Conservation (phyloP, 805 yeast genomes). For the Candida orba region DNA sequence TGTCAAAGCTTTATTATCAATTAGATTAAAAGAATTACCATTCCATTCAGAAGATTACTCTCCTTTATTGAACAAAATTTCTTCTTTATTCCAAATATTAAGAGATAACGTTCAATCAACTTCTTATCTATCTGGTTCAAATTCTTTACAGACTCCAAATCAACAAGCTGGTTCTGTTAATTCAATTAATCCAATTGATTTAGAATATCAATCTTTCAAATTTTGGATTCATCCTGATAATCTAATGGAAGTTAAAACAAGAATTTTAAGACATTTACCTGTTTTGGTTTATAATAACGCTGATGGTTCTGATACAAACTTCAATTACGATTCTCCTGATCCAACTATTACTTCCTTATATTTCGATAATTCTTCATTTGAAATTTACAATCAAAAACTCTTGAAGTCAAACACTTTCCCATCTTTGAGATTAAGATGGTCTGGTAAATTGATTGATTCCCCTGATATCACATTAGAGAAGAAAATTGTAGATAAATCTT, state of each 20-base stretch:
- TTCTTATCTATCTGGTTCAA: slow-evolving; percentile 23
- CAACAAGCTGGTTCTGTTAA: slow-evolving; percentile 19
- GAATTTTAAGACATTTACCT: slow-evolving; percentile 87
- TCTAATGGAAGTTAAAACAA: slow-evolving; percentile 95
- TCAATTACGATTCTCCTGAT: slow-evolving; percentile 41
- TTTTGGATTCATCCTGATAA: slow-evolving; percentile 98
- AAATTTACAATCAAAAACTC: slow-evolving; percentile 78
- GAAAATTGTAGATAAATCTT: slow-evolving; percentile 55
- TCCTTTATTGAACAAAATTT: slow-evolving; percentile 77
- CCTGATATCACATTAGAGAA: slow-evolving; percentile 79
- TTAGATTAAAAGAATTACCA: slow-evolving; percentile 79
- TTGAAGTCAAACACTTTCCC: slow-evolving; percentile 62
- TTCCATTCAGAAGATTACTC: slow-evolving; percentile 93
- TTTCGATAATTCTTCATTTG: slow-evolving; percentile 79
- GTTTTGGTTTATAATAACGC: slow-evolving; percentile 62
- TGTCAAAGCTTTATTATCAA: slow-evolving; percentile 85
- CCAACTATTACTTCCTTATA: slow-evolving; percentile 83
- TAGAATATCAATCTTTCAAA: slow-evolving; percentile 57
- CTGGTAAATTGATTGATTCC: slow-evolving; percentile 70
- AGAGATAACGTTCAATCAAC: slow-evolving; percentile 55
- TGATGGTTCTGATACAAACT: slow-evolving; percentile 29
- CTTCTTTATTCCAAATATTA: slow-evolving; percentile 72
- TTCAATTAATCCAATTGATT: slow-evolving; percentile 14
- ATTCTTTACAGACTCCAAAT: slow-evolving; percentile 19
- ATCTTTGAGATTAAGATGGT: slow-evolving; percentile 83